Evolutionary conservation across 257 asterid genomes (phyloP), one percentile per base, ranked within the genome.

Genomic region (Solanum microdontum): DNA sequence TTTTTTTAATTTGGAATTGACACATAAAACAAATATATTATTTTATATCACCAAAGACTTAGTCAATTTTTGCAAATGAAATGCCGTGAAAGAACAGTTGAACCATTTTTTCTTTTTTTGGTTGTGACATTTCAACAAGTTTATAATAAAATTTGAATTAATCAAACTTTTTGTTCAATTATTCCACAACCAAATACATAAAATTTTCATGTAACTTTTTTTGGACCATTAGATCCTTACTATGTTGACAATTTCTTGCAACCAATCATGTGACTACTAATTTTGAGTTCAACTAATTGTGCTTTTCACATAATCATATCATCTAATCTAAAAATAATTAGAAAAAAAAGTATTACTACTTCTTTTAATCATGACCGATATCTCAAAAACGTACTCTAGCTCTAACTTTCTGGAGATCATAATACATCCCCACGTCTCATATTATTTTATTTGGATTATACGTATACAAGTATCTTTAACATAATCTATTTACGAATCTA

Each of bases 31-130:
- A 79, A 43, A 43, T 79, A 7, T 19, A 33, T 21, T 10, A 77
- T 43, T 43, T 28, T 13, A 7, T 21, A 43, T 79, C 66, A 40
- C 15, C 34, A 79, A 43, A 21, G 36, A 43, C 36, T 79, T 26
- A 0, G 68, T 45, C 40, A 15, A 80, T 28, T 45, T 45, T 66
- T 43, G 1, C 6, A 17, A 17, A 80, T 28, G 2, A 80, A 45
- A 68, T 69, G 68, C 26, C 87, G 89, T 87, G 84, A 70, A 87
- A 36, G 14, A 87, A 55, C 69, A 72, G 87, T 32, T 12, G 85
- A 76, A 86, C 51, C 26, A 45, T 80, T 80, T 43, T 24, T 43
- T 11, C 28, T 21, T 39, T 28, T 24, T 11, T 51, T 4, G 48
- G 84, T 40, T 83, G 45, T 51, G 85, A 69, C 79, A 30, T 26